A percentile compares a stretch with the other conserved stretches of the same genome.
These are phyloP conservation scores for Mesembryanthemum crystallinum DNA, from an alignment of 148 eudicot species.

Conservation along the genomic window DNA sequence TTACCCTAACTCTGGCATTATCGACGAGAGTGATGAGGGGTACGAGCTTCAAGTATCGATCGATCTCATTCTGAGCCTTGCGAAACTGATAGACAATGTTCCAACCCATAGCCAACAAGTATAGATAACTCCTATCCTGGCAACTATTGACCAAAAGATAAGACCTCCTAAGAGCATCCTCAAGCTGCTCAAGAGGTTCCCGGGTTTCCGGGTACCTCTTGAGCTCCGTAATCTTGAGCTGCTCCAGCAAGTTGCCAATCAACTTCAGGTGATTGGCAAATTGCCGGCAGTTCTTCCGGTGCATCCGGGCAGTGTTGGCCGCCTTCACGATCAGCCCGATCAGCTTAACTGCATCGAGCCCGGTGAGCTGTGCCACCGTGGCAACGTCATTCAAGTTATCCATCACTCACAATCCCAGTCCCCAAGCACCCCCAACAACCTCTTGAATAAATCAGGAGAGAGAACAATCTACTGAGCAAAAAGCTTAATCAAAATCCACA, in stretches of 20 bases:
- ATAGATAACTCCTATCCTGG: slow-evolving; percentile 85
- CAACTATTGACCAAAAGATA: slow-evolving; percentile 84
- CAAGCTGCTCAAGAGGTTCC: slow-evolving; percentile 94
- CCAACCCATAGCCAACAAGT: slow-evolving; percentile 98
- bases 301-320: slow-evolving; percentile 89
- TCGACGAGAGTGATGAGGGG: slow-evolving; percentile 93
- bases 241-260: slow-evolving; percentile 79
- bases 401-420: slow-evolving; percentile 40
- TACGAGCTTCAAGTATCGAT: slow-evolving; percentile 88
- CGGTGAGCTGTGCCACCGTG: slow-evolving; percentile 74
- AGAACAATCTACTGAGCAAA: neutral
- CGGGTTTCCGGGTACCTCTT: slow-evolving; percentile 84
- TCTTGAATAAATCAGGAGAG: neutral
- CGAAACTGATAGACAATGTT: slow-evolving; percentile 95
- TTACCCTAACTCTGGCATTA: slow-evolving; percentile 96
- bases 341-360: slow-evolving; percentile 69
- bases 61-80: slow-evolving; percentile 88
- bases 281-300: slow-evolving; percentile 83
- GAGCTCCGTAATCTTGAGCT: slow-evolving; percentile 77
- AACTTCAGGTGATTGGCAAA: slow-evolving; percentile 86
- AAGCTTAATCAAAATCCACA: slow-evolving; percentile 18
- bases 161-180: slow-evolving; percentile 89
- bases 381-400: slow-evolving; percentile 60
- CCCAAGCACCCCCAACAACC: slow-evolving; percentile 18
- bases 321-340: slow-evolving; percentile 84